Conservation (phyloP, 495 filamentous ascomycete species). For the Penicillium mononematosum region DNA sequence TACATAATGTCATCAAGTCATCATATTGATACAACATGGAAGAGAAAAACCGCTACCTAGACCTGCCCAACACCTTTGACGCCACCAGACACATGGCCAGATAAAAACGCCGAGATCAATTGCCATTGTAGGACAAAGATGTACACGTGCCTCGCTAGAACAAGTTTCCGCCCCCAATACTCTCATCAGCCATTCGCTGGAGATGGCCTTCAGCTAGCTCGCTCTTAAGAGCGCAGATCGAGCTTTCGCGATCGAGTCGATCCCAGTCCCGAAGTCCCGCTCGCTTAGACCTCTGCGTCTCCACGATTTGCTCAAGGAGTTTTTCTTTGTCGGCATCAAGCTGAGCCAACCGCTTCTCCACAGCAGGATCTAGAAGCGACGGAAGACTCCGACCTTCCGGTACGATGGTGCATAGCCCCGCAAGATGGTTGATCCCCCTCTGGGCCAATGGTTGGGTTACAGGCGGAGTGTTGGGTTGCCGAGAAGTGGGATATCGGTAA, state of each 20-base stretch:
- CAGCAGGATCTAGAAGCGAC: slow-evolving; percentile 36
- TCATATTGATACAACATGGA: slow-evolving; percentile 1
- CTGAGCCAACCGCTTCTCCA: slow-evolving; percentile 49
- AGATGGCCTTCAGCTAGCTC: slow-evolving; percentile 63
- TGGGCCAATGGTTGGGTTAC: slow-evolving; percentile 51
- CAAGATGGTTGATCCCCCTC: slow-evolving; percentile 52
- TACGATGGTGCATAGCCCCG: slow-evolving; percentile 49
- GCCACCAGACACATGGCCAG: neutral
- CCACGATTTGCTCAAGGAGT: slow-evolving; percentile 53
- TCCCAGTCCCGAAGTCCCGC: slow-evolving; percentile 59
- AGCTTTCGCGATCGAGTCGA: slow-evolving; percentile 55
- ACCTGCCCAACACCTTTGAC: neutral
- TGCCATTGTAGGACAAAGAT: neutral
- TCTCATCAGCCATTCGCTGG: slow-evolving; percentile 56
- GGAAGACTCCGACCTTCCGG: slow-evolving; percentile 50
- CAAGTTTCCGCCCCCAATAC: slow-evolving; percentile 39
- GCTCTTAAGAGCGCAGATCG: slow-evolving; percentile 56
- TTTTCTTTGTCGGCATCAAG: slow-evolving; percentile 56
- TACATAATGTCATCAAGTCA: slow-evolving; percentile 1
- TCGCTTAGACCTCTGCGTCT: slow-evolving; percentile 54
- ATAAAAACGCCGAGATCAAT: neutral
- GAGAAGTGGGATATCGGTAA: slow-evolving; percentile 42
- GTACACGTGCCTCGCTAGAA: slow-evolving; percentile 31
- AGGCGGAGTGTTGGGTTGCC: slow-evolving; percentile 49
- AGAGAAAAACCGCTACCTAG: neutral